Evolutionary conservation across 371 early-diverging fungal species (phyloP), one percentile per base, ranked within the genome.

Genomic region (Circinella umbellata): DNA sequence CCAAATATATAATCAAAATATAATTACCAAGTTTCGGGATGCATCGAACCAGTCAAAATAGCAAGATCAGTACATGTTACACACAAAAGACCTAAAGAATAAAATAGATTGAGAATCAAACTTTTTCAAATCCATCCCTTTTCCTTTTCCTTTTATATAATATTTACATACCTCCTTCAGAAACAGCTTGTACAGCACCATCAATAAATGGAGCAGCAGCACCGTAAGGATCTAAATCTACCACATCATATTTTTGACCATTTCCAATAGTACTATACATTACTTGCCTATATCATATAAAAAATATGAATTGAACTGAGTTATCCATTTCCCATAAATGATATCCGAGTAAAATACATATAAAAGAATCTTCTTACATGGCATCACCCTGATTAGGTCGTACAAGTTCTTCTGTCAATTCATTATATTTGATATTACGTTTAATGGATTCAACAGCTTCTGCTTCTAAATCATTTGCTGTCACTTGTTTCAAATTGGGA

Each of bases 41-140:
- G 90, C 84, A 89, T 97, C 75, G 82, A 89, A 46, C 98, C 96
- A 69, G 98, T 96, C 7, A 99, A 85, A 10, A 98, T 94, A 11
- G 97, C 99, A 79, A 99, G 89, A 89, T 99, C 99, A 1, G 99
- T 99, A 82, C 99, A 98, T 4, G 99, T 99, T 36, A 99, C 92
- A 80, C 98, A 98, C 35, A 99, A 83, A 36, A 99, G 81, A 18
- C 95, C 90, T 90, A 77, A 34, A 34, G 27, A n/a, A 14, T 4
- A 38, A 42, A 54, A 38, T 8, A 14, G 38, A 39, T 42, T 15
- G 55, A 34, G n/a, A 17, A 17, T 35, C 61, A 47, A n/a, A n/a
- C n/a, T n/a, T n/a, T n/a, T n/a, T n/a, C n/a, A n/a, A n/a, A n/a
- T n/a, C n/a, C n/a, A 27, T 34, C 20, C 46, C 39, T 8, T 18